Evolutionary conservation across 1,139 yeast species (phyloP).

Genomic region (Pichiaceae sp.): DNA sequence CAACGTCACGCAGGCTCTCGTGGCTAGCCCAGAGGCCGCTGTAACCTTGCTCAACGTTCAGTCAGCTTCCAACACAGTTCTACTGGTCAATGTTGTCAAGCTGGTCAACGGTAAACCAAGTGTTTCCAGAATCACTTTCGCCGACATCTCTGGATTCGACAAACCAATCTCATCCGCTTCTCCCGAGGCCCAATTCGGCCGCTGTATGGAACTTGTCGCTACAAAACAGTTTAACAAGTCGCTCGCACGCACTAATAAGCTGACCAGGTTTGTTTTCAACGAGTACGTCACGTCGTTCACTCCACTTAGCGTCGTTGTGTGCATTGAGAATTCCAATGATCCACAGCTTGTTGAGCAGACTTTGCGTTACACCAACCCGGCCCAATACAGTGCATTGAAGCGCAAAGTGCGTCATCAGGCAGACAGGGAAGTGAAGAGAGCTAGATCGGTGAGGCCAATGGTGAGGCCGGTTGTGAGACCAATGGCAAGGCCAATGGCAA

Average conservation of each 20-base stretch:
- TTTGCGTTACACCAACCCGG: conserved; percentile 31
- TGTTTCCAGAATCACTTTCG: conserved; percentile 29
- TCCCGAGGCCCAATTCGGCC: conserved; percentile 39
- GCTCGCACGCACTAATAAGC: conserved; percentile 34
- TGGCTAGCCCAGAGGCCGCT: conserved; percentile 21
- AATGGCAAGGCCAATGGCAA: too few relatives aligned
- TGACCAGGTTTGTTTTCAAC: conserved; percentile 37
- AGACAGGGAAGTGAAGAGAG: too few relatives aligned
- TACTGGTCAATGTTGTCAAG: conserved; percentile 19
- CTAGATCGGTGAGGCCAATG: too few relatives aligned
- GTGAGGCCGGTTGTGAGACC: too few relatives aligned
- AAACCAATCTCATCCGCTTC: conserved; percentile 30
- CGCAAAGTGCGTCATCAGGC: conserved; percentile 6
- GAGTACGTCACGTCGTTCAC: conserved; percentile 31
- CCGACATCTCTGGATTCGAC: conserved; percentile 45
- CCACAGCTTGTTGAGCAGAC: conserved; percentile 40
- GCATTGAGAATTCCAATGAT: conserved; percentile 60
- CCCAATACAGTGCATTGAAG: conserved; percentile 18
- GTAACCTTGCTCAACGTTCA: conserved; percentile 11
- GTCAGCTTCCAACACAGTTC: conserved; percentile 24
- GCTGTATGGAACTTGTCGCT: conserved; percentile 32
- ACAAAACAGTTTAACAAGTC: conserved; percentile 29
- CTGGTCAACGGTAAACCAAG: conserved; percentile 8
- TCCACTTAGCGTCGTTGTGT: conserved; percentile 34
- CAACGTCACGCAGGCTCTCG: conserved; percentile 26